Conservation (phyloP, 352 stramenopile genomes). For the Pythium plurisporium region DNA sequence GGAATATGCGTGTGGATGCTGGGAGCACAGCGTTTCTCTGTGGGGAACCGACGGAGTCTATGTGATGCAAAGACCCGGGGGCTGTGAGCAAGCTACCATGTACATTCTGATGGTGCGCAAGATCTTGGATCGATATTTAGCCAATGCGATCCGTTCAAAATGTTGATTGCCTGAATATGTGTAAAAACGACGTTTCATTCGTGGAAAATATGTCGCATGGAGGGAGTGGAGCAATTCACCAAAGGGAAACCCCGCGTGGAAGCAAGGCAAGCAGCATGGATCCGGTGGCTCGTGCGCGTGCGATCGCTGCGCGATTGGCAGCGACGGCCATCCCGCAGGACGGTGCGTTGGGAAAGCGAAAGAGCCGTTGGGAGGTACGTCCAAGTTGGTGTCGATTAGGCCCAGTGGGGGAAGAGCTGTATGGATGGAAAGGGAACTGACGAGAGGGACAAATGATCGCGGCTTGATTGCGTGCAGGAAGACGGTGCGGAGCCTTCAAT, state of each 20-base stretch:
- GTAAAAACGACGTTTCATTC: constrained; percentile 27
- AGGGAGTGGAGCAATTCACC: constrained; percentile 11
- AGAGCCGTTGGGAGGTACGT: constrained; percentile 82
- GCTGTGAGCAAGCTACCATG: no score
- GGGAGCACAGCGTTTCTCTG: no score
- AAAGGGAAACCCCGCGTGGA: constrained; percentile 1
- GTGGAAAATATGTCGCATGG: constrained; percentile 23
- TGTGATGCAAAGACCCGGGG: no score
- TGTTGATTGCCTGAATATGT: neutral
- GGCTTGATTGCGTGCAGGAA: constrained; percentile 23
- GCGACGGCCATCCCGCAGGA: constrained; percentile 67
- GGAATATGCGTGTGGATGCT: neutral
- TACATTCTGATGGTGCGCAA: no score
- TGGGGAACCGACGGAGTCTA: no score
- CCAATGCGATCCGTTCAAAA: constrained; percentile 3
- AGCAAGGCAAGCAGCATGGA: constrained; percentile 42
- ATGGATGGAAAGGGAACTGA: constrained; percentile 1
- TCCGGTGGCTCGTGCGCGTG: constrained; percentile 72
- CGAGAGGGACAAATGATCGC: neutral
- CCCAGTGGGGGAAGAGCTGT: neutral
- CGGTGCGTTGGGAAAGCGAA: constrained; percentile 65
- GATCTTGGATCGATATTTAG: no score
- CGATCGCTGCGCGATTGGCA: constrained; percentile 77
- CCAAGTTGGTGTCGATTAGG: neutral
- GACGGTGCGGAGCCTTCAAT: no score